Conservation (phyloP, 345 rosid genomes). For the Lepidium aucheri region DNA sequence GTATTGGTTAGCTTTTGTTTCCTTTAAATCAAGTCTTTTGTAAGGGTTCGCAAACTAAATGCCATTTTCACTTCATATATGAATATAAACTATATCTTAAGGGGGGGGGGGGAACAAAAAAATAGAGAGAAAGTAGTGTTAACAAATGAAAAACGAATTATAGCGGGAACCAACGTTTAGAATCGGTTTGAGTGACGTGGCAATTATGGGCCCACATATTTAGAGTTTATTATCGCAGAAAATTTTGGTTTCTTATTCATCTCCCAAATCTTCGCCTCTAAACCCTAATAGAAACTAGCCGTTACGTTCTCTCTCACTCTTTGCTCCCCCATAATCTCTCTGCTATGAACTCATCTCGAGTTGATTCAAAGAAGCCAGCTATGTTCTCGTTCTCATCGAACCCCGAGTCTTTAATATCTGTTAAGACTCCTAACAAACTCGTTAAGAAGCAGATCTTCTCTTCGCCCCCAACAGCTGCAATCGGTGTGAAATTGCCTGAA, state of each 20-base stretch:
- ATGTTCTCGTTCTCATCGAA: background rate
- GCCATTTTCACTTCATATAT: too few relatives aligned
- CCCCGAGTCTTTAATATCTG: constrained; percentile 4
- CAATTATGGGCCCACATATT: background rate
- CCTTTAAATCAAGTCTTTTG: too few relatives aligned
- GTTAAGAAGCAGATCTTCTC: constrained; percentile 40
- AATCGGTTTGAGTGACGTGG: constrained; percentile 42
- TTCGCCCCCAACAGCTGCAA: constrained; percentile 11
- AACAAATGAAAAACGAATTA: too few relatives aligned
- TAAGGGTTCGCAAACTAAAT: too few relatives aligned
- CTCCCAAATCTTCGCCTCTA: background rate
- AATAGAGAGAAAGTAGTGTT: too few relatives aligned
- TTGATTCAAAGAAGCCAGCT: constrained; percentile 29
- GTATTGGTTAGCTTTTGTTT: too few relatives aligned
- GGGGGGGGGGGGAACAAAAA: too few relatives aligned
- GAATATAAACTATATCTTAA: too few relatives aligned
- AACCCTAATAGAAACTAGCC: constrained; percentile 19
- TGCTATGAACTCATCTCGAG: constrained; percentile 32
- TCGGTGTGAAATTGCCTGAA: constrained; percentile 28
- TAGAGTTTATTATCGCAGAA: background rate
- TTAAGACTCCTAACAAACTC: constrained; percentile 47
- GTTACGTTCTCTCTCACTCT: background rate
- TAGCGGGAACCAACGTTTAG: constrained; percentile 55
- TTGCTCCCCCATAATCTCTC: background rate
- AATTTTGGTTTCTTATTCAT: background rate